phyloP scores from a whole-genome alignment of 1,139 yeast species.

The Yamadazyma pseudoaaseri region DNA sequence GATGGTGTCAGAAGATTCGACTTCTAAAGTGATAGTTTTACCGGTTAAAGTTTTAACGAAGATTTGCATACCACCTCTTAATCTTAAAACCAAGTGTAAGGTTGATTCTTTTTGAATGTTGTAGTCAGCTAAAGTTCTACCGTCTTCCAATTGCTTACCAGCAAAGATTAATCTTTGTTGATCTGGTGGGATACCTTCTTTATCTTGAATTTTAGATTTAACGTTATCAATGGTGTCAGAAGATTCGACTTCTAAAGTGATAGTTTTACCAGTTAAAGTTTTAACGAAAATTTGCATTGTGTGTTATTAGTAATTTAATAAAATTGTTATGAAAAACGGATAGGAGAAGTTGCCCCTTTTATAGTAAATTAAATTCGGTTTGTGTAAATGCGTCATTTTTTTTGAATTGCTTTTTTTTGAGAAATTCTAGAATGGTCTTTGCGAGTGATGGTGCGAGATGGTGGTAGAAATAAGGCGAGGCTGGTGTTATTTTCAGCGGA shows the following conservation, averaged over 20 bases:
- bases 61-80: constrained; percentile 85
- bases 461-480: background rate
- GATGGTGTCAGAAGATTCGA: constrained; percentile 71
- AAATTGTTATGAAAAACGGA: background rate
- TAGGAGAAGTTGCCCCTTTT: constrained; percentile 12
- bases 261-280: constrained; percentile 89
- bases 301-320: constrained; percentile 11
- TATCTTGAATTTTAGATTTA: constrained; percentile 53
- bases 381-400: constrained; percentile 8
- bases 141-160: constrained; percentile 64
- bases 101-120: constrained; percentile 52
- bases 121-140: constrained; percentile 60
- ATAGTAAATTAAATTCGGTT: background rate
- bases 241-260: constrained; percentile 68
- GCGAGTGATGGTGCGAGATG: constrained; percentile 1
- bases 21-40: constrained; percentile 73
- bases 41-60: constrained; percentile 96
- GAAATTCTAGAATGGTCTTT: constrained; percentile 4
- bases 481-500: background rate
- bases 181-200: constrained; percentile 54
- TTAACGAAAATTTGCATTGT: constrained; percentile 94
- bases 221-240: constrained; percentile 70
- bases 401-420: constrained; percentile 9
- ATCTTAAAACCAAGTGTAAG: constrained; percentile 89
- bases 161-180: constrained; percentile 58